Conservation (phyloP, 345 rosid species). For the Cardamine chenopodiifolia region DNA sequence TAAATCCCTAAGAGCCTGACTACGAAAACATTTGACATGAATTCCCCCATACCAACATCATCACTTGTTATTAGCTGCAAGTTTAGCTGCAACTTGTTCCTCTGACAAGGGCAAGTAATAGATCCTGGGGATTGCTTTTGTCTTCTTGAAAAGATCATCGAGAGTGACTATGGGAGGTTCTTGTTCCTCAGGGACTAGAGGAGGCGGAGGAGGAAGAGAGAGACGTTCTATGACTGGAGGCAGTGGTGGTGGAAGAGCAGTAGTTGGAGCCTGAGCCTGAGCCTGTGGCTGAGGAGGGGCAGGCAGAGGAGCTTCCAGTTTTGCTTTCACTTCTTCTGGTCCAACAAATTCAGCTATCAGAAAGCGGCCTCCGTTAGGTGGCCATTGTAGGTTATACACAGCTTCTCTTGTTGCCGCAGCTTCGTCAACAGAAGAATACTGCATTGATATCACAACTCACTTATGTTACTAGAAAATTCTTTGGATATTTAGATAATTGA, state of each 20-base stretch:
- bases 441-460: conserved; percentile 42
- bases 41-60: conserved; percentile 10
- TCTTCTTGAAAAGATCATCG: conserved; percentile 93
- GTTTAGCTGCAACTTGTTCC: conserved; percentile 83
- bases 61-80: conserved; percentile 47
- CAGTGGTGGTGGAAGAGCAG: conserved; percentile 72
- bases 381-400: conserved; percentile 92
- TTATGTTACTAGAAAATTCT: conserved; percentile 9
- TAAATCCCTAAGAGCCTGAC: conserved; percentile 37
- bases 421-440: conserved; percentile 90
- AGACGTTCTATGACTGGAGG: conserved; percentile 57
- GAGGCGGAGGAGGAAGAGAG: conserved; percentile 65
- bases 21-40: conserved; percentile 32
- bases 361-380: conserved; percentile 88
- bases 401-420: conserved; percentile 87
- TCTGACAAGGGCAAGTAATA: conserved; percentile 94
- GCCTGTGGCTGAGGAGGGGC: conserved; percentile 50
- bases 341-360: conserved; percentile 87
- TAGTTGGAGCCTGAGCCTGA: conserved; percentile 52
- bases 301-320: conserved; percentile 64
- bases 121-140: conserved; percentile 92
- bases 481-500: conserved; percentile 6
- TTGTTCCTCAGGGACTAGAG: conserved; percentile 51
- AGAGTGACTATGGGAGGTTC: conserved; percentile 90
- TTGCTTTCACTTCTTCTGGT: conserved; percentile 72